Conservation (phyloP, 306 rosid genomes). For the apple (Malus domestica) region DNA sequence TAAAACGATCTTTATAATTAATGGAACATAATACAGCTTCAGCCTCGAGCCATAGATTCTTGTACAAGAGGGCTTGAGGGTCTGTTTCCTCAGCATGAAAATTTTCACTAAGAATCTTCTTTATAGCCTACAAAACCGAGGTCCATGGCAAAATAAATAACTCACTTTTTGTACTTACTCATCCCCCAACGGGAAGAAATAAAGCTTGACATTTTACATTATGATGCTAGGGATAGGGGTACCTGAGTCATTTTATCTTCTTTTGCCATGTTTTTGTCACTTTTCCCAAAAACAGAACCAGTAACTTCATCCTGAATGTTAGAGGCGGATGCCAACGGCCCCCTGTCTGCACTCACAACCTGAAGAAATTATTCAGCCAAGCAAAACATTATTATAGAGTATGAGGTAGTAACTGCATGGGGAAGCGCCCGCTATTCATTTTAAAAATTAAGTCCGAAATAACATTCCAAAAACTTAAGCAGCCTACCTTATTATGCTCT, state of each 20-base stretch:
- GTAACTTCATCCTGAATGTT: constrained; percentile 22
- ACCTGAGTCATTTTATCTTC: constrained; percentile 72
- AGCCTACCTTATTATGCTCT: constrained; percentile 44
- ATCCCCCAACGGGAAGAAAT: constrained; percentile 4
- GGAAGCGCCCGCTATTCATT: neutral
- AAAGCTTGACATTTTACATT: neutral
- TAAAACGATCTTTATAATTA: constrained; percentile 61
- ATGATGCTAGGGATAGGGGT: constrained; percentile 1
- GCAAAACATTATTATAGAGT: neutral
- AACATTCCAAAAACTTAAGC: neutral
- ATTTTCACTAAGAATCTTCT: constrained; percentile 63
- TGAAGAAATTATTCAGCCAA: constrained; percentile 22
- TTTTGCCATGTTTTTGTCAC: constrained; percentile 30
- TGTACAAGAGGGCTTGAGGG: constrained; percentile 54
- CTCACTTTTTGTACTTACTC: neutral
- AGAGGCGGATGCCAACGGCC: constrained; percentile 20
- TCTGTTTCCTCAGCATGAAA: constrained; percentile 44
- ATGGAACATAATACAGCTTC: constrained; percentile 81
- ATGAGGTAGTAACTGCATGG: neutral
- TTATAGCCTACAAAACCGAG: constrained; percentile 55
- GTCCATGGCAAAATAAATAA: constrained; percentile 4
- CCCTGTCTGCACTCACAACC: constrained; percentile 31
- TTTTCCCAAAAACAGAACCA: constrained; percentile 25
- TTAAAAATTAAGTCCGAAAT: neutral
- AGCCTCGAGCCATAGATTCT: constrained; percentile 92